Percentiles rank a stretch among this genome's conserved stretches.
These are phyloP conservation scores for Lactarius sanguifluus DNA, from an alignment of 768 basidiomycete genomes.

Conservation along the genomic window DNA sequence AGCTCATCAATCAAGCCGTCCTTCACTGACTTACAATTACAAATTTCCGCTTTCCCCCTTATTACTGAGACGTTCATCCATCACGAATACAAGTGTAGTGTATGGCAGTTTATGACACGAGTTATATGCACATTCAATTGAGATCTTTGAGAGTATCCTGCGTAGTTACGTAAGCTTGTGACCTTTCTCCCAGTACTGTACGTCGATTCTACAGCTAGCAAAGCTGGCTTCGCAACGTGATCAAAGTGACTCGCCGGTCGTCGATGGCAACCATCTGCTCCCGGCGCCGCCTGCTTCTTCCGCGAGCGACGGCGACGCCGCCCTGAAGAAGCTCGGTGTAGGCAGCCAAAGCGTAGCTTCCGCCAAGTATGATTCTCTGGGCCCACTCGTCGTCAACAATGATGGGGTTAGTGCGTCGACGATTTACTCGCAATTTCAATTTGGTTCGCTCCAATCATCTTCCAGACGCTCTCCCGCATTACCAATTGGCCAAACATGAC, in stretches of 20 bases:
- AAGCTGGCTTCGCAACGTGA: conserved; percentile 8
- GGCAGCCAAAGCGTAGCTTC: conserved; percentile 12
- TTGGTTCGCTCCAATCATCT: no score
- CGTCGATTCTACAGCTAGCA: conserved; percentile 1
- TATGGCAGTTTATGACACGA: conserved; percentile 6
- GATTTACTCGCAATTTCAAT: background rate
- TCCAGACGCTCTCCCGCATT: conserved; percentile 26
- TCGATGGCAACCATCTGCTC: conserved; percentile 16
- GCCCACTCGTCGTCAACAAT: conserved; percentile 23
- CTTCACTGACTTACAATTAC: background rate
- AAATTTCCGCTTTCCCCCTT: background rate
- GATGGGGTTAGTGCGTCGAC: conserved; percentile 21
- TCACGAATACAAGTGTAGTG: background rate
- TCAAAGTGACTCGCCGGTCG: background rate
- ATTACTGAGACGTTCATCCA: background rate
- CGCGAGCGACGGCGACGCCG: background rate
- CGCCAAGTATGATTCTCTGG: conserved; percentile 22
- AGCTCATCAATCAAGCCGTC: conserved; percentile 16
- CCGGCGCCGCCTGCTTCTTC: conserved; percentile 1
- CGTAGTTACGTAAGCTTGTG: conserved; percentile 20
- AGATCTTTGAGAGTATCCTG: background rate
- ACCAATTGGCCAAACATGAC: conserved; percentile 28
- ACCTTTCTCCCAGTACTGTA: background rate
- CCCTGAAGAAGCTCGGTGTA: conserved; percentile 14
- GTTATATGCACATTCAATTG: background rate